Conservation (phyloP, 139 green algal genomes). For the Auxenochlorella pyrenoidosa region DNA sequence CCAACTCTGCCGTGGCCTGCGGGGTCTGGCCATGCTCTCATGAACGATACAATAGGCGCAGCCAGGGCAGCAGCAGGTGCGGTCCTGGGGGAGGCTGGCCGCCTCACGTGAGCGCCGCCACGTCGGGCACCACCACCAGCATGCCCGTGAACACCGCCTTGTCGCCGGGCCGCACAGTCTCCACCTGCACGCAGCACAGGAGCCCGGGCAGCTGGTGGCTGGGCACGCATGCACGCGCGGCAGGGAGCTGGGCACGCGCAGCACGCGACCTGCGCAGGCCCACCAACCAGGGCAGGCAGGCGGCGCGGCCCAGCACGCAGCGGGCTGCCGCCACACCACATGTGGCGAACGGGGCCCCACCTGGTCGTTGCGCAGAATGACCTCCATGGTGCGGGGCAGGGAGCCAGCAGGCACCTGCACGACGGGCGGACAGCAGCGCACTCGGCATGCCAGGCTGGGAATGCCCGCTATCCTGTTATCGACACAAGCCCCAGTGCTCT, state of each 20-base stretch:
- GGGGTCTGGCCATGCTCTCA: too few species aligned
- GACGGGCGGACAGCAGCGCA: neutral
- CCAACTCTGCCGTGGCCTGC: too few species aligned
- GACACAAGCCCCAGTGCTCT: neutral
- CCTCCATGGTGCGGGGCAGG: slow-evolving; percentile 95
- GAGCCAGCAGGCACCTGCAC: slow-evolving; percentile 90
- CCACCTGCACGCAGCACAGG: slow-evolving; percentile 66
- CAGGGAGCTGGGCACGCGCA: too few species aligned
- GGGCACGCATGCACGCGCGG: neutral
- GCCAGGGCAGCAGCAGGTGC: too few species aligned
- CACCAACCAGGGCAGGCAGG: too few species aligned
- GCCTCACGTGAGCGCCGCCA: slow-evolving; percentile 69
- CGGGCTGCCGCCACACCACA: too few species aligned
- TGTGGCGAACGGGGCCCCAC: neutral
- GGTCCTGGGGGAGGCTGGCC: too few species aligned
- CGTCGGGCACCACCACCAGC: slow-evolving; percentile 97
- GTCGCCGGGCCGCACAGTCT: slow-evolving; percentile 96
- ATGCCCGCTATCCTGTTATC: neutral
- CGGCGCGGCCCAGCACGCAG: neutral
- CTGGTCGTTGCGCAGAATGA: slow-evolving; percentile 93
- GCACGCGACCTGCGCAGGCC: too few species aligned
- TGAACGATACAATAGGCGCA: too few species aligned
- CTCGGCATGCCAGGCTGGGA: neutral
- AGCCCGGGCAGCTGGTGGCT: neutral
- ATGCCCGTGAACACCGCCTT: slow-evolving; percentile 91